Conservation (phyloP, 139 green algal species). For the Chloropicon primus region DNA sequence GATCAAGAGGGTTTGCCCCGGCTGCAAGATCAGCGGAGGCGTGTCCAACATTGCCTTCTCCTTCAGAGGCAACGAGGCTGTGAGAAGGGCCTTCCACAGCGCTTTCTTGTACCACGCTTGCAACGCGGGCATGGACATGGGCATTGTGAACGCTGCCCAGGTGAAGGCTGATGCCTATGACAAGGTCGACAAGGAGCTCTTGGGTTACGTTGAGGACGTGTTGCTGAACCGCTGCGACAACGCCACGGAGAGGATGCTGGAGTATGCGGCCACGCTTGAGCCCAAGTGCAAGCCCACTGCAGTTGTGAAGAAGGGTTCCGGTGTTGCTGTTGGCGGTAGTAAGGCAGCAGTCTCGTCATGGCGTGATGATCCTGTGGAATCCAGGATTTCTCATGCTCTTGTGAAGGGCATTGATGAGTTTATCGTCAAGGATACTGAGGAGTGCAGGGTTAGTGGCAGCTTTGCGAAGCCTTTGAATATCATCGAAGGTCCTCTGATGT, state of each 20-base stretch:
- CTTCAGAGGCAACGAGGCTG: constrained; percentile 94
- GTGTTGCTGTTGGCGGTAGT: constrained; percentile 9
- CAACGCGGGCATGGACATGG: constrained; percentile 97
- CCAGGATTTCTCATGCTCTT: constrained; percentile 81
- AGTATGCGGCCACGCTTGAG: constrained; percentile 77
- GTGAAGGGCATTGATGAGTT: constrained; percentile 97
- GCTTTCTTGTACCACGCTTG: constrained; percentile 91
- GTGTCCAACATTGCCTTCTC: constrained; percentile 98
- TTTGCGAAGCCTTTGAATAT: constrained; percentile 73
- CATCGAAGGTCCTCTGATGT: constrained; percentile 97
- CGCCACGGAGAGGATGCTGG: constrained; percentile 87
- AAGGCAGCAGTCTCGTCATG: constrained; percentile 33
- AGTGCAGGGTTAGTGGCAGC: constrained; percentile 46
- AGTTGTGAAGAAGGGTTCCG: constrained; percentile 26
- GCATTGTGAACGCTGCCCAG: constrained; percentile 92
- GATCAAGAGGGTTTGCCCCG: constrained; percentile 91
- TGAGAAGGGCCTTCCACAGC: constrained; percentile 82
- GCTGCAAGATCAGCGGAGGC: constrained; percentile 85
- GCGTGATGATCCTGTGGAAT: constrained; percentile 63
- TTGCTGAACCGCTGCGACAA: constrained; percentile 95
- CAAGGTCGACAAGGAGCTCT: constrained; percentile 96
- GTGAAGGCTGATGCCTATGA: constrained; percentile 87
- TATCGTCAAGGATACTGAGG: constrained; percentile 80
- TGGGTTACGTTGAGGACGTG: constrained; percentile 93
- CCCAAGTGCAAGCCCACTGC: constrained; percentile 83